Base-by-base conservation (phyloP, 2,329 filamentous ascomycete genomes). In the Botrytis aclada region DNA sequence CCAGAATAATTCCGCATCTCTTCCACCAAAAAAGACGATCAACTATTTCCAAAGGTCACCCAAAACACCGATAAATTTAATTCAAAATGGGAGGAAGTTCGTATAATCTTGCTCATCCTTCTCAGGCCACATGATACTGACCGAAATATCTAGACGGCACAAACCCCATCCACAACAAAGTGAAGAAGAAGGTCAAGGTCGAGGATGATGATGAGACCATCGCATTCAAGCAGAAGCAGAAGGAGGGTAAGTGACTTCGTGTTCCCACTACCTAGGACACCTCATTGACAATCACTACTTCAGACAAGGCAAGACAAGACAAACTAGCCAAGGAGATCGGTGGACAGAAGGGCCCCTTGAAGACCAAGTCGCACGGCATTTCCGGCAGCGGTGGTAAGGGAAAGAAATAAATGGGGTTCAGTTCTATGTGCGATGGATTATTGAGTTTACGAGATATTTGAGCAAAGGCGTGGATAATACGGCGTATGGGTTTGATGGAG, bases 331-430 rank as follows among this genome's bases (percentile, higher is more conserved):
- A 92, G 80, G 79, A 78, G 41, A 93, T 93, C 83, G 29, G 51
- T 62, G 67, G 56, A 29, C 67, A 70, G 29, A 97, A 97, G 85
- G 95, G 95, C 4, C 95, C 95, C 54, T 82, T 98, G 82, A 95
- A 94, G 85, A 92, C 90, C 45, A 94, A 94, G 47, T 83, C 87
- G 66, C 93, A 97, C 84, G 94, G 94, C 75, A 97, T 98, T 86
- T 98, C 98, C 91, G 98, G 97, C 89, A 96, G 93, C 75, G 95
- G 94, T 84, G 97, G 92, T 97, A 98, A 91, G 97, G 37, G 72
- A 75, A 74, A 67, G 65, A 72, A 56, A 45, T 62, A 63, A 58
- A 73, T 58, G 37, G 18, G 9, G 18, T 61, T 65, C 32, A 47
- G 16, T 51, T 69, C 47, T 41, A 60, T 69, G 51, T 29, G 51